Conservation (phyloP, 1,139 yeast genomes). For the Wickerhamomyces sp. region DNA sequence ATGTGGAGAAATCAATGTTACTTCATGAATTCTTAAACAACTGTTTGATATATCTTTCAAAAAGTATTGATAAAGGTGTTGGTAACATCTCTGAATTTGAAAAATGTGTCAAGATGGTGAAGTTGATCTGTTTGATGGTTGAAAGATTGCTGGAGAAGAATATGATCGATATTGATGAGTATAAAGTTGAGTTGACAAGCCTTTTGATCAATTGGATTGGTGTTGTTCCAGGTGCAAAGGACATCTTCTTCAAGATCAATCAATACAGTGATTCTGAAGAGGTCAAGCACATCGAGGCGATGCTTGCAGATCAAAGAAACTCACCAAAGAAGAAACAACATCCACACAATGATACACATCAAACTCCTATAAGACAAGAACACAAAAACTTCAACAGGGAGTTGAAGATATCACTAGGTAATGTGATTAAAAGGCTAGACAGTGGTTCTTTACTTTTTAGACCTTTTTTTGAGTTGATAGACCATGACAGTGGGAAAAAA, state of each 20-base stretch:
- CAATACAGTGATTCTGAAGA: constrained; percentile 5
- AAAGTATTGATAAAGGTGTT: constrained; percentile 18
- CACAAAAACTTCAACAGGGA: constrained; percentile 19
- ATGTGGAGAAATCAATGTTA: constrained; percentile 59
- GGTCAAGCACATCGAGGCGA: neutral
- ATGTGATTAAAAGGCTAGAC: constrained; percentile 21
- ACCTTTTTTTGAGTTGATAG: constrained; percentile 23
- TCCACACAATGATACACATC: neutral
- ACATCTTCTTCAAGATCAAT: constrained; percentile 30
- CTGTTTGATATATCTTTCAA: constrained; percentile 44
- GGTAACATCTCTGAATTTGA: constrained; percentile 23
- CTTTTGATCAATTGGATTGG: constrained; percentile 61
- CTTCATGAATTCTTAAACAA: constrained; percentile 62
- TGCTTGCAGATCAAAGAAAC: neutral
- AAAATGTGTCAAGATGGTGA: constrained; percentile 46
- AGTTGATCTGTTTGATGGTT: constrained; percentile 57
- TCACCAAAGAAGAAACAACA: neutral
- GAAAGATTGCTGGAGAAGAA: constrained; percentile 41
- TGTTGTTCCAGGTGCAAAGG: constrained; percentile 40
- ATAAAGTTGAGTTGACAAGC: constrained; percentile 50
- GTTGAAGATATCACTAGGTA: constrained; percentile 17
- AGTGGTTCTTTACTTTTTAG: constrained; percentile 20
- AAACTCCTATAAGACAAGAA: too few species aligned
- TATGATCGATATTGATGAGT: constrained; percentile 44
- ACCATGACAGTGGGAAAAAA: constrained; percentile 4